Base-by-base conservation (phyloP, 352 stramenopile species). In the Phytophthora cactorum region DNA sequence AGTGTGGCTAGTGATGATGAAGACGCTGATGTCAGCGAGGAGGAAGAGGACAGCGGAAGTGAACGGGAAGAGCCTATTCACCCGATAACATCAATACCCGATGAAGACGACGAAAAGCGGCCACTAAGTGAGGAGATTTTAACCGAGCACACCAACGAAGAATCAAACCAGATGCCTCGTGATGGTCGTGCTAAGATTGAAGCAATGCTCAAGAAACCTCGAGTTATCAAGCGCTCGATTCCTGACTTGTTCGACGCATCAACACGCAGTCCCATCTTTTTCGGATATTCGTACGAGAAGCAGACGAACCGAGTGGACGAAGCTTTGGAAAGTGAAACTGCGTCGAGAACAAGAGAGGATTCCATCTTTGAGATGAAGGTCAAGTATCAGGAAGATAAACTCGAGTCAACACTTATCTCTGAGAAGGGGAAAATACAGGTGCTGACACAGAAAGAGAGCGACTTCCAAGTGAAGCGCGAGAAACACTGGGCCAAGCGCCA, bases 341-440 rank as follows among this genome's bases (percentile, higher is more conserved):
- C 43, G 4, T 43, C 75, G 0, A 68, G 52, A 15, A 41, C 59
- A 5, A 81, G 76, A 52, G 85, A 95, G 64, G 59, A 66, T 4
- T 12, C 5, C 3, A 78, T 92, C 12, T 92, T 93, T 28, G 68
- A 87, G 1, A 27, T 67, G 14, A 92, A 91, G 14, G 69, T 91
- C 5, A 59, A 78, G 29, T 62, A 77, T 3, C 61, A 73, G 29
- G 78, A 76, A 22, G 61, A 58, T 8, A 70, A 71, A 34, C 47
- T 91, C 4, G 73, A 89, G 8, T 59, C 69, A 2, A 64, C 63
- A 0, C 22, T 85, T 5, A 58, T 63, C 28, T 54, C 66, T 1
- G 87, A 93, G 66, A 75, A 72, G 8, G 81, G 84, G 2, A 95
- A 95, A 50, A 51, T 88, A 3, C 74, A 92, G 8, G 59, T 65